phyloP scores from a whole-genome alignment of 768 basidiomycete species.

The Boletus rubroflammeus region DNA sequence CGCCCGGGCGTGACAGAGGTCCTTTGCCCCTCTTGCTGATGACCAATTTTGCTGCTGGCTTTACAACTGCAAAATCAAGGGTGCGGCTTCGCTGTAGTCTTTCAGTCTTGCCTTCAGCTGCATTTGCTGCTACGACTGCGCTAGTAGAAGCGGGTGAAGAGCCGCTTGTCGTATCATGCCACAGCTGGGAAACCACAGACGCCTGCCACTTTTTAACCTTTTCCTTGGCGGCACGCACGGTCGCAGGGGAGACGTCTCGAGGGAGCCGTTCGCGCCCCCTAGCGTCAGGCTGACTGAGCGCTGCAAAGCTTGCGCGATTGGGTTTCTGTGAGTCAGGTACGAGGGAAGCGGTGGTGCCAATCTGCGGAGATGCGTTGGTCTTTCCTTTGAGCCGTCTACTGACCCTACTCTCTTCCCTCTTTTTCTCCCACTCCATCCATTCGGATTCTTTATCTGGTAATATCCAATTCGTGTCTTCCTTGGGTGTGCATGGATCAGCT shows the following conservation, averaged over 20 bases:
- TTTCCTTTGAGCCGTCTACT: constrained; percentile 18
- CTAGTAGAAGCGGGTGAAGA: constrained; percentile 4
- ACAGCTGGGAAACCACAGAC: constrained; percentile 19
- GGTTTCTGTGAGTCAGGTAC: constrained; percentile 6
- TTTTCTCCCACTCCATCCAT: constrained; percentile 46
- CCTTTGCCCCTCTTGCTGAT: constrained; percentile 23
- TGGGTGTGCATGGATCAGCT: constrained; percentile 20
- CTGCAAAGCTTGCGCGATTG: neutral
- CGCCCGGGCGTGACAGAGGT: neutral
- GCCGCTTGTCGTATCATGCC: constrained; percentile 4
- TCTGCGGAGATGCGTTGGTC: constrained; percentile 12
- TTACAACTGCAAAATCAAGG: constrained; percentile 44
- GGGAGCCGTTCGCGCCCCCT: constrained; percentile 1
- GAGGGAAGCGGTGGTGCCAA: neutral
- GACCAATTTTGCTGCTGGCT: constrained; percentile 29
- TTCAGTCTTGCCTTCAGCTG: constrained; percentile 19
- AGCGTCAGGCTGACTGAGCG: neutral
- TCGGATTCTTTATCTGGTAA: constrained; percentile 47
- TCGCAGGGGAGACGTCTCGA: constrained; percentile 23
- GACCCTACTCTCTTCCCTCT: constrained; percentile 19
- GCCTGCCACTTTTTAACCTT: constrained; percentile 38
- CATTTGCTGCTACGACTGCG: neutral
- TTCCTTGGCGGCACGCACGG: constrained; percentile 29
- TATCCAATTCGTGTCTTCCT: constrained; percentile 30
- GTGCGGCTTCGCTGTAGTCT: constrained; percentile 22